Percentiles rank a stretch among this genome's conserved stretches.
These are phyloP conservation scores for Achlya hypogyna DNA, from an alignment of 352 stramenopile genomes.

Conservation along the genomic window DNA sequence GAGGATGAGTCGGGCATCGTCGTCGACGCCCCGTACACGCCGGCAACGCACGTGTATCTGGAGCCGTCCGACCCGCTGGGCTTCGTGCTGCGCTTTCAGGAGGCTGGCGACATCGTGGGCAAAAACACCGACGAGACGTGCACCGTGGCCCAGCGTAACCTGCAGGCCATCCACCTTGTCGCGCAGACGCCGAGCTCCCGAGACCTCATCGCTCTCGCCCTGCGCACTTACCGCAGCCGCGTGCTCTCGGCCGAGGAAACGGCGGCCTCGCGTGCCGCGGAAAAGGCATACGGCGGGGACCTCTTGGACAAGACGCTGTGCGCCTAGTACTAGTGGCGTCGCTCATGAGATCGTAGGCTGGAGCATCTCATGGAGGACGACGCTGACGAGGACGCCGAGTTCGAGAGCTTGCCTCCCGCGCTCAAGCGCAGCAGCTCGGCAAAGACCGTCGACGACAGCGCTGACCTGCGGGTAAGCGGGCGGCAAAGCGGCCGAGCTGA, in stretches of 20 bases:
- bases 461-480: background rate
- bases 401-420: background rate
- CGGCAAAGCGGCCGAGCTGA: background rate
- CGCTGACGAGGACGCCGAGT: background rate
- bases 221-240: background rate
- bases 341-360: background rate
- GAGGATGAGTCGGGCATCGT: constrained; percentile 5
- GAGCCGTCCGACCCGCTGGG: background rate
- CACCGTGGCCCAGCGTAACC: background rate
- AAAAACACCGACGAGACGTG: background rate
- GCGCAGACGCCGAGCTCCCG: background rate
- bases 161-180: background rate
- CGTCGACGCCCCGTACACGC: constrained; percentile 2
- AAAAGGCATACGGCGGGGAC: background rate
- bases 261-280: background rate
- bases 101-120: background rate
- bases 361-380: background rate
- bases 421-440: background rate
- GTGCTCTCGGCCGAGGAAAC: background rate
- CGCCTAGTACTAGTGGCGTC: background rate
- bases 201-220: constrained; percentile 6
- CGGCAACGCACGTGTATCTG: background rate
- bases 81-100: constrained; percentile 12
- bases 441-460: background rate
- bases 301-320: background rate